Evolutionary conservation across 257 asterid genomes (phyloP).

Genomic region (Vinca minor): DNA sequence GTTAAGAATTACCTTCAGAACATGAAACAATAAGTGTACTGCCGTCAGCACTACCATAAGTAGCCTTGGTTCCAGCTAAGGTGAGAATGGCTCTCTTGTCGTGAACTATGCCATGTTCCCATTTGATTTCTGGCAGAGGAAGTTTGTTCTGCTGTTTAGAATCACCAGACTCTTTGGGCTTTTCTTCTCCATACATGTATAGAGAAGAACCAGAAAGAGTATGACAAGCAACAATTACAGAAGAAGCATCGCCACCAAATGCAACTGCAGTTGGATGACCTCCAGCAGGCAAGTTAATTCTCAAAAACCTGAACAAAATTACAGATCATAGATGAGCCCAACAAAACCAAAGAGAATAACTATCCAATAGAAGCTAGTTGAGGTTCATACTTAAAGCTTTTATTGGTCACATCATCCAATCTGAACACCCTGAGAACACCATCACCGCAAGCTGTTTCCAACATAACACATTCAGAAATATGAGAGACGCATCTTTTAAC

Average conservation of each 20-base stretch:
- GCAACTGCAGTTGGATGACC: slow-evolving; percentile 82
- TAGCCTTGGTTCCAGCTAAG: slow-evolving; percentile 65
- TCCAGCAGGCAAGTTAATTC: slow-evolving; percentile 83
- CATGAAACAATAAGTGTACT: slow-evolving; percentile 63
- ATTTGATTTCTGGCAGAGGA: slow-evolving; percentile 86
- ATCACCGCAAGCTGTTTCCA: slow-evolving; percentile 76
- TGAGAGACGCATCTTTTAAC: not conserved
- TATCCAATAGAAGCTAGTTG: slow-evolving; percentile 14
- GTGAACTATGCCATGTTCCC: slow-evolving; percentile 83
- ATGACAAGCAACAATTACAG: slow-evolving; percentile 70
- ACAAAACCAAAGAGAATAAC: not conserved
- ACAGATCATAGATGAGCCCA: slow-evolving; percentile 7
- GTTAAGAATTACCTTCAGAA: slow-evolving; percentile 70
- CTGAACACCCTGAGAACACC: slow-evolving; percentile 82
- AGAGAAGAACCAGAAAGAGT: slow-evolving; percentile 70
- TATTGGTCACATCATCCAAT: slow-evolving; percentile 87
- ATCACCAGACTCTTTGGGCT: slow-evolving; percentile 40
- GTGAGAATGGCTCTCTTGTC: slow-evolving; percentile 69
- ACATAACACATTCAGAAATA: slow-evolving; percentile 2
- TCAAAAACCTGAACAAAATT: slow-evolving; percentile 54
- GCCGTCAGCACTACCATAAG: slow-evolving; percentile 92
- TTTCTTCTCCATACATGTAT: slow-evolving; percentile 90
- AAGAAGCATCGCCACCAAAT: slow-evolving; percentile 68
- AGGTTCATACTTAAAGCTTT: slow-evolving; percentile 84
- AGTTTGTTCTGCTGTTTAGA: slow-evolving; percentile 68